These are phyloP conservation scores for Pseudocercospora fijiensis DNA, from an alignment of 2,329 filamentous ascomycete genomes.

Conservation along the genomic window DNA sequence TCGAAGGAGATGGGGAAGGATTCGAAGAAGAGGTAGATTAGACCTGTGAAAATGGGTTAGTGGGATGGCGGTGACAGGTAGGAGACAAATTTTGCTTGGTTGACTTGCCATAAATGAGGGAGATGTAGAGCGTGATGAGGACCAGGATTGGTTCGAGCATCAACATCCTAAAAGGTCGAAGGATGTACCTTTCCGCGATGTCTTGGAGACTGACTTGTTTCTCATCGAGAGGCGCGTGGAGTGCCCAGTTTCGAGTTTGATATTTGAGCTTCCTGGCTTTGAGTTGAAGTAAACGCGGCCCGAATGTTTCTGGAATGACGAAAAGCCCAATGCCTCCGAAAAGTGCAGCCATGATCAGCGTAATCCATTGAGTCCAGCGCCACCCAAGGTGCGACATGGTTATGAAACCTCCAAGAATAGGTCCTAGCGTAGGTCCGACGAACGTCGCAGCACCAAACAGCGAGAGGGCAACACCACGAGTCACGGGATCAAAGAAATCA, in stretches of 20 bases:
- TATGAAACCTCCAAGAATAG: conserved; percentile 34
- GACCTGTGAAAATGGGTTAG: conserved; percentile 5
- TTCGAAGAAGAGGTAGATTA: conserved; percentile 36
- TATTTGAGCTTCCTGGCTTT: conserved; percentile 58
- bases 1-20: no score
- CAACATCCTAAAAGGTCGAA: conserved; percentile 42
- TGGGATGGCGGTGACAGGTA: background rate
- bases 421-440: conserved; percentile 29
- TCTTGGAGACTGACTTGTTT: conserved; percentile 45
- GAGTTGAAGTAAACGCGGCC: conserved; percentile 41
- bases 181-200: conserved; percentile 56
- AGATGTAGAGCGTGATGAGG: conserved; percentile 43
- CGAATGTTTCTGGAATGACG: conserved; percentile 54
- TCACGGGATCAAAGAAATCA: conserved; percentile 29
- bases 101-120: conserved; percentile 37
- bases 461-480: conserved; percentile 32
- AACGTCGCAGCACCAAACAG: conserved; percentile 32
- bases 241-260: conserved; percentile 43
- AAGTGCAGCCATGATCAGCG: conserved; percentile 44
- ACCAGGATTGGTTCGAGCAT: conserved; percentile 51
- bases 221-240: conserved; percentile 41
- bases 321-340: conserved; percentile 48
- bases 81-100: no score
- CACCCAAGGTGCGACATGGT: conserved; percentile 31
- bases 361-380: conserved; percentile 35